A percentile compares a stretch with the other conserved stretches of the same genome.
Evolutionary conservation across 371 early-diverging fungal genomes (phyloP).

Genomic region (Saksenaea vasiformis): DNA sequence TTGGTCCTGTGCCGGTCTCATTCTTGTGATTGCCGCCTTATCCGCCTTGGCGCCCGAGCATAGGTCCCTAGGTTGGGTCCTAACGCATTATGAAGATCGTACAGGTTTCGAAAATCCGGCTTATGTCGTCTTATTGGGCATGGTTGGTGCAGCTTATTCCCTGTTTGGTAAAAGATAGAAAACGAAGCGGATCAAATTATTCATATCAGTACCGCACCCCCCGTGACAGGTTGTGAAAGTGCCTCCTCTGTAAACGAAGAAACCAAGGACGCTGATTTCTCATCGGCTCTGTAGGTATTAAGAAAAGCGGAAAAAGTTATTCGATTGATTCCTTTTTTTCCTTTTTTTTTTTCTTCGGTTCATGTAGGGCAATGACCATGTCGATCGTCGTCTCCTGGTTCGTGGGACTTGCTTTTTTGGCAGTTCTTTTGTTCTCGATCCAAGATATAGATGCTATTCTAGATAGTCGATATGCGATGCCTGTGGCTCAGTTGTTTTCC

Average conservation of each 20-base stretch:
- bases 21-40: constrained; percentile 27
- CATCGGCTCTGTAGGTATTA: constrained; percentile 36
- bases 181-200: neutral
- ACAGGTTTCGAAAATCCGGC: constrained; percentile 41
- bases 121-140: constrained; percentile 43
- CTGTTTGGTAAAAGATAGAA: constrained; percentile 34
- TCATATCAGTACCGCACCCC: neutral
- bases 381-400: constrained; percentile 43
- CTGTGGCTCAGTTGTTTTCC: constrained; percentile 44
- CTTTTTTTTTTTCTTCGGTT: neutral
- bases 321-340: neutral
- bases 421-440: constrained; percentile 40
- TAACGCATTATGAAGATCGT: constrained; percentile 42
- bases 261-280: constrained; percentile 44
- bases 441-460: constrained; percentile 41
- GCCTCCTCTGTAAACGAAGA: constrained; percentile 47
- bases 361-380: constrained; percentile 44
- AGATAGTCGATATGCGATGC: constrained; percentile 34
- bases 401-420: constrained; percentile 36
- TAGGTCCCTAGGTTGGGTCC: constrained; percentile 31
- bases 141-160: constrained; percentile 48
- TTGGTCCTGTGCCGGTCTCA: constrained; percentile 44
- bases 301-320: neutral
- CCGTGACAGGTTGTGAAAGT: constrained; percentile 40
- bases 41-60: constrained; percentile 20